These are phyloP conservation scores for Limnanthes douglasii DNA, from an alignment of 345 rosid species.

Conservation along the genomic window DNA sequence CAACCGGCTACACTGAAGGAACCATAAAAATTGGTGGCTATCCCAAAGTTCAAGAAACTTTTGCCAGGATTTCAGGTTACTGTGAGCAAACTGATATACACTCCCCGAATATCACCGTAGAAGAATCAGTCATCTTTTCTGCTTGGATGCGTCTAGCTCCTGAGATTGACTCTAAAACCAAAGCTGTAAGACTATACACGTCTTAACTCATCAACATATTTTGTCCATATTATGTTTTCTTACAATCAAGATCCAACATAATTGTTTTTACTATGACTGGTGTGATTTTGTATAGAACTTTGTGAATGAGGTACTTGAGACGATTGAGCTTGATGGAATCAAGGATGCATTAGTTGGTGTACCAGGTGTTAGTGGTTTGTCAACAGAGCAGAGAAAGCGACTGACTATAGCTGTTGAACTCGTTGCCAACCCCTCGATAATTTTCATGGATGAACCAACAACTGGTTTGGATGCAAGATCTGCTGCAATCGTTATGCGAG, in stretches of 20 bases:
- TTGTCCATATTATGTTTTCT: not conserved
- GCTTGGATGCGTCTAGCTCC: conserved; percentile 73
- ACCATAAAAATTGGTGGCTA: conserved; percentile 55
- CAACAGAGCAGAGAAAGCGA: conserved; percentile 72
- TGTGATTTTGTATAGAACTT: conserved; percentile 27
- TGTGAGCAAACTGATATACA: conserved; percentile 82
- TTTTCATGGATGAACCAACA: conserved; percentile 89
- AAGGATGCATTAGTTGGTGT: conserved; percentile 60
- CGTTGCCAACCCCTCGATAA: conserved; percentile 70
- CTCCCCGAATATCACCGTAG: conserved; percentile 53
- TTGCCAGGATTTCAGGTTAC: conserved; percentile 73
- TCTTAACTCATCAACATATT: not conserved
- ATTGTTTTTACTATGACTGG: not conserved
- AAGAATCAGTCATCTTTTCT: conserved; percentile 58
- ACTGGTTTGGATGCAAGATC: conserved; percentile 83
- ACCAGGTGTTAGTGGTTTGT: conserved; percentile 44
- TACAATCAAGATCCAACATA: not conserved
- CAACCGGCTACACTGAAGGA: conserved; percentile 56
- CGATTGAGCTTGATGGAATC: conserved; percentile 54
- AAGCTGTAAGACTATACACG: conserved; percentile 23
- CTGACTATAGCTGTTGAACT: conserved; percentile 69
- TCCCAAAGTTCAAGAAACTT: conserved; percentile 60
- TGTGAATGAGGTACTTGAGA: conserved; percentile 56
- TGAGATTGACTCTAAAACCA: conserved; percentile 31
- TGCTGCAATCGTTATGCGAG: conserved; percentile 79